Conservation (phyloP, 805 yeast species). For the Zygoascus tannicola region DNA sequence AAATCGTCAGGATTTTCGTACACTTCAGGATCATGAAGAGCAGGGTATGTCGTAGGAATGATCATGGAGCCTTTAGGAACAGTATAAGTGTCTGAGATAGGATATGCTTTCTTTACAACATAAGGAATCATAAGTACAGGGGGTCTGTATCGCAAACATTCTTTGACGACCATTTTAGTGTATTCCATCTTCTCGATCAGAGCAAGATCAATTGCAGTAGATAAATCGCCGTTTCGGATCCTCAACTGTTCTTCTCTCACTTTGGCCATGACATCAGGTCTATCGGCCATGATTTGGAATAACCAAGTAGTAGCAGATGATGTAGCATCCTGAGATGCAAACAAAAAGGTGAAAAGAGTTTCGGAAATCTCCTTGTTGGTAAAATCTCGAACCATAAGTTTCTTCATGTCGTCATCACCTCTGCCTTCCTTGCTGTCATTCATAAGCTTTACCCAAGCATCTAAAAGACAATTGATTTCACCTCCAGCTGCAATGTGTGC, state of each 20-base stretch:
- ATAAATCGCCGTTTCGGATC: slow-evolving; percentile 71
- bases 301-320: slow-evolving; percentile 97
- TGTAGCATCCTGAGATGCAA: slow-evolving; percentile 97
- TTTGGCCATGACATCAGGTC: slow-evolving; percentile 82
- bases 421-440: slow-evolving; percentile 48
- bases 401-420: slow-evolving; percentile 39
- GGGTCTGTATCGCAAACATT: slow-evolving; percentile 88
- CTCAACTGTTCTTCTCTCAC: slow-evolving; percentile 85
- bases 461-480: slow-evolving; percentile 81
- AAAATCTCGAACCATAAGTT: slow-evolving; percentile 67
- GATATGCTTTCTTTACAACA: slow-evolving; percentile 79
- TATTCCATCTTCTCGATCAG: slow-evolving; percentile 80
- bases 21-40: slow-evolving; percentile 94
- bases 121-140: slow-evolving; percentile 98
- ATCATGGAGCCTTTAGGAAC: slow-evolving; percentile 98
- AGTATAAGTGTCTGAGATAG: slow-evolving; percentile 71
- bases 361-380: slow-evolving; percentile 88
- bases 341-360: slow-evolving; percentile 90
- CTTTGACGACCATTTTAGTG: slow-evolving; percentile 86
- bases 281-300: slow-evolving; percentile 90
- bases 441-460: slow-evolving; percentile 89
- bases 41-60: slow-evolving; percentile 91
- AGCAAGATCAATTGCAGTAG: slow-evolving; percentile 50
- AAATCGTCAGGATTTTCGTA: slow-evolving; percentile 91
- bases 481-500: slow-evolving; percentile 69